Evolutionary conservation across 2,329 filamentous ascomycete genomes (phyloP).

Genomic region (Trichoderma arundinaceum): DNA sequence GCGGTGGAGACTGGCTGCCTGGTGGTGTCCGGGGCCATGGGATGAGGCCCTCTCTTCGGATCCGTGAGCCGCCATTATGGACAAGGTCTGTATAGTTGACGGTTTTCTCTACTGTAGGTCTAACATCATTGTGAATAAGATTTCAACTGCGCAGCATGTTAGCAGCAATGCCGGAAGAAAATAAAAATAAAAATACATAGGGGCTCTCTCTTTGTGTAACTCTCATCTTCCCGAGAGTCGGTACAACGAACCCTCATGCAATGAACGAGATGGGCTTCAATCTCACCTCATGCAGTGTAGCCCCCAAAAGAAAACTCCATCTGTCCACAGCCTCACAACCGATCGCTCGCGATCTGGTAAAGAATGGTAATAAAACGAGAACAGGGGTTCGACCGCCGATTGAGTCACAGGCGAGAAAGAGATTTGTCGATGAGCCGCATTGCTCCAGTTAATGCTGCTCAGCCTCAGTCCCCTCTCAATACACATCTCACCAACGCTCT

Average conservation of each 20-base stretch:
- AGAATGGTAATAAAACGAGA: neutral
- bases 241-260: too few species aligned
- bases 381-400: slow-evolving; percentile 4
- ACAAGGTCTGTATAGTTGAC: too few species aligned
- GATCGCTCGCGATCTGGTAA: neutral
- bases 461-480: neutral
- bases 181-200: too few species aligned
- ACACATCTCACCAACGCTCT: too few species aligned
- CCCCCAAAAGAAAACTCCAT: neutral
- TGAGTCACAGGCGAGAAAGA: slow-evolving; percentile 18
- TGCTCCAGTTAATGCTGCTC: neutral
- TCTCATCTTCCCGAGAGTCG: too few species aligned
- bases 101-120: too few species aligned
- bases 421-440: neutral
- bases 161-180: too few species aligned
- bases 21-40: neutral
- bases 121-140: too few species aligned
- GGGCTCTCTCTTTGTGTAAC: too few species aligned
- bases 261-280: neutral
- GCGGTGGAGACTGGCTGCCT: slow-evolving; percentile 24
- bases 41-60: neutral
- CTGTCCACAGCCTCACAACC: slow-evolving; percentile 1
- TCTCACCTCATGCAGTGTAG: neutral
- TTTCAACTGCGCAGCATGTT: too few species aligned
- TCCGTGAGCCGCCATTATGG: neutral